phyloP scores from a whole-genome alignment of 257 asterid species.

The Coffea eugenioides region DNA sequence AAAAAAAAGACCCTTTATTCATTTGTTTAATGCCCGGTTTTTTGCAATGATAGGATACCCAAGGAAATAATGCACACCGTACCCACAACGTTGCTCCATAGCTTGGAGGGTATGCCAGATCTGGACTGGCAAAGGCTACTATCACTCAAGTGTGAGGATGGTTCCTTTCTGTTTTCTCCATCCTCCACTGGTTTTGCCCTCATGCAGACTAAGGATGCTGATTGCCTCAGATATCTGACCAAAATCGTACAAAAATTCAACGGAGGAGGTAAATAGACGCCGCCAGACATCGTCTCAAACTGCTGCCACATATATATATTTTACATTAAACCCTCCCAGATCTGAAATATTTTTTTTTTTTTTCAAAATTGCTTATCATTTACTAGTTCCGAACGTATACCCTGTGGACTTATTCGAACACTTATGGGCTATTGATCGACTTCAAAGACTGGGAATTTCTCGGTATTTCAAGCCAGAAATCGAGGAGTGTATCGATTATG shows the following conservation, averaged over 20 bases:
- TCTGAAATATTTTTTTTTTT: too few species aligned
- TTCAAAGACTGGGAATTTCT: slow-evolving; percentile 76
- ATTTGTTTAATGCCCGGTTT: slow-evolving; percentile 18
- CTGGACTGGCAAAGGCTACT: slow-evolving; percentile 77
- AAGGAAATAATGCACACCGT: slow-evolving; percentile 59
- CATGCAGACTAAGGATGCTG: slow-evolving; percentile 61
- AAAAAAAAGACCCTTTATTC: background rate
- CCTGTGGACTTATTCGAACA: slow-evolving; percentile 96
- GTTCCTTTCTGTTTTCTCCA: slow-evolving; percentile 91
- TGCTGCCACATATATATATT: background rate
- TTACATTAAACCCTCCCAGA: too few species aligned
- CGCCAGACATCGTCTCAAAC: too few species aligned
- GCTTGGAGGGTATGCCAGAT: slow-evolving; percentile 77
- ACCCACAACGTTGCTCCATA: slow-evolving; percentile 89
- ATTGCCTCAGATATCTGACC: slow-evolving; percentile 60
- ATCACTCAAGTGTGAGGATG: slow-evolving; percentile 56
- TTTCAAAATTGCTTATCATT: background rate
- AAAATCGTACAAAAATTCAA: slow-evolving; percentile 49
- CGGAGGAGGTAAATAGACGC: slow-evolving; percentile 63
- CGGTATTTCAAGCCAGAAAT: slow-evolving; percentile 61
- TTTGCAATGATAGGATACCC: slow-evolving; percentile 60
- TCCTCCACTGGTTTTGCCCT: slow-evolving; percentile 88
- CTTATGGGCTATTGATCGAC: slow-evolving; percentile 75
- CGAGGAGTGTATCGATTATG: slow-evolving; percentile 56
- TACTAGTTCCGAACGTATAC: slow-evolving; percentile 73